Base-by-base conservation (phyloP, 2,329 filamentous ascomycete species). In the Graphilbum sp. region DNA sequence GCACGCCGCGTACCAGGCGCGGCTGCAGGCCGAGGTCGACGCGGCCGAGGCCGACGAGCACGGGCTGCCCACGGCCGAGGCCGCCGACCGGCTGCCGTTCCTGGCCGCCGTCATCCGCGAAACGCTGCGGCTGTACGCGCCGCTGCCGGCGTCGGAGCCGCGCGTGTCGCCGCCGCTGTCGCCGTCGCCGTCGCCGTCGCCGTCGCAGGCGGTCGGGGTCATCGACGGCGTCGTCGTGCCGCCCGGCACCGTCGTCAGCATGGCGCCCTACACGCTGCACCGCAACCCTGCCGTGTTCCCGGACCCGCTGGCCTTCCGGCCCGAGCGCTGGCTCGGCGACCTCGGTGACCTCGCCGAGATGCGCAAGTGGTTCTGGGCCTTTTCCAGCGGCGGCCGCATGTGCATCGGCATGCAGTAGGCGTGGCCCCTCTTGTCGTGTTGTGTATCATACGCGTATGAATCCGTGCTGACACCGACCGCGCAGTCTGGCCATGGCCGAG, bases 301-400 rank as follows among this genome's bases (percentile, higher is more conserved):
- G 4, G 41, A 51, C 2, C 46, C 50, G 7, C 34, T 44, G 15
- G 36, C 32, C 4, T 54, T 51, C 41, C 40, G 37, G 3, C 52
- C 51, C 0, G 52, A 54, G 35, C 41, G 49, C 15, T 47, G 46
- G 44, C 37, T 45, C 2, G 41, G 37, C n/a, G 37, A 40, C 17
- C 20, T 29, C 4, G 41, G 40, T 8, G 41, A 44, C 30, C 16
- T 38, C 13, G 34, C 39, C 32, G 53, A 61, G 37, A 51, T 54
- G 43, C 57, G 36, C 25, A 57, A 45, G 30, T 59, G 60, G 36
- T 80, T 77, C 46, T 73, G 75, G 61, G 75, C 76, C 0, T 83
- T 83, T 51, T 74, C 76, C 1, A 77, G 70, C 21, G 79, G 79
- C 0, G 72, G 75, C 0, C 61, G 77, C 19, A 76, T 78, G 54